Evolutionary conservation across 352 stramenopile species (phyloP), one percentile per base, ranked within the genome.

Genomic region (Phytophthora megakarya): DNA sequence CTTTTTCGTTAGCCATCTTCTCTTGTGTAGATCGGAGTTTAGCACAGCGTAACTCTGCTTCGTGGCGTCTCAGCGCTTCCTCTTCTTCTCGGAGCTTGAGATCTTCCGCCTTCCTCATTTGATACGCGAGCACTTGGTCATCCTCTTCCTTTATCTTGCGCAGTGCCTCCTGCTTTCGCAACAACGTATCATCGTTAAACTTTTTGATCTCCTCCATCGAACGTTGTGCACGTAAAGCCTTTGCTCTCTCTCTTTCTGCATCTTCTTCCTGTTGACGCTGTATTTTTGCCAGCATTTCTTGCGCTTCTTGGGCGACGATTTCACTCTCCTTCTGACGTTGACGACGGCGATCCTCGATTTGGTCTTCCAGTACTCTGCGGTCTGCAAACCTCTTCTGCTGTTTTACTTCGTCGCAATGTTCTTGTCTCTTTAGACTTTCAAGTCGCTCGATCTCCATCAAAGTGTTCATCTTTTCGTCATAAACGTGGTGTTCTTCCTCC

Each of bases 391-490:
- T 77, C 72, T 93, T 95, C 18, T 91, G 78, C 57, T 93, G 96
- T 46, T 96, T 96, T 22, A 85, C 72, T 46, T 97, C 86, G 50
- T 98, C 92, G 25, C 96, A 72, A 22, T 84, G 76, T 61, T 98
- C 93, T 55, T 97, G 89, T 26, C 75, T 69, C 62, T 97, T 92
- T 3, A 98, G 77, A 16, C 96, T 93, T 59, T 96, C 83, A 15
- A 98, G 79, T 1, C 95, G 87, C 70, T 98, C 88, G 42, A 98
- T 89, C 71, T 98, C 93, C 93, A 98, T 98, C 42, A 96, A 76
- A 42, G 97, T 74, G 51, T 98, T 97, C 88, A 98, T 97, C 50
- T 96, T 90, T 18, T 93, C 81, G 48, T 98, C 93, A 75, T 98
- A 97, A 62, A 97, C 77, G 25, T 89, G 73, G 23, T 96, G 85